phyloP scores from a whole-genome alignment of 768 basidiomycete genomes.

The Auricularia sp. region DNA sequence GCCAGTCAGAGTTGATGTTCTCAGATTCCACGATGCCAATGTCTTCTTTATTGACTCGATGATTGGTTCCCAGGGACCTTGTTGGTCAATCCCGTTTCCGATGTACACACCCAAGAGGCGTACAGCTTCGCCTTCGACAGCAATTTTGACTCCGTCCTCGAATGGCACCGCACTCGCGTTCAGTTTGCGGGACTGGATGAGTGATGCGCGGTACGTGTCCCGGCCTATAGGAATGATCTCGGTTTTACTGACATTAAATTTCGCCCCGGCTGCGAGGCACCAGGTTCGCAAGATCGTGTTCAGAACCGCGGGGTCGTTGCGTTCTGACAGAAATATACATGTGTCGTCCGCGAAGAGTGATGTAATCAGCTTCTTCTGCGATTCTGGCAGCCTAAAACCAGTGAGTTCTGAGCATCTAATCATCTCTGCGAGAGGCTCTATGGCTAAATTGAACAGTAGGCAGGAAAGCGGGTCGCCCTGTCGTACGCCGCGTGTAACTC shows the following conservation, averaged over 20 bases:
- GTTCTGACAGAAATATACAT: slow-evolving; percentile 22
- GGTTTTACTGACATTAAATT: slow-evolving; percentile 34
- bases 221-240: slow-evolving; percentile 26
- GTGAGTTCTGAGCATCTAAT: slow-evolving; percentile 16
- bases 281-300: slow-evolving; percentile 23
- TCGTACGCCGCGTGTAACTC: slow-evolving; percentile 22
- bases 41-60: slow-evolving; percentile 2
- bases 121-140: slow-evolving; percentile 4
- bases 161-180: background rate
- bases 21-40: slow-evolving; percentile 1
- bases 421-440: slow-evolving; percentile 28
- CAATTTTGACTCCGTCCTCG: background rate
- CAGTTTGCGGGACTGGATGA: background rate
- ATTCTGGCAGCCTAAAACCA: slow-evolving; percentile 13
- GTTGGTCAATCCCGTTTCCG: slow-evolving; percentile 6
- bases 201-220: slow-evolving; percentile 9
- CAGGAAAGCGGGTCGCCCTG: slow-evolving; percentile 33
- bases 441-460: slow-evolving; percentile 31
- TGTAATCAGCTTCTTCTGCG: slow-evolving; percentile 1
- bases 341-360: slow-evolving; percentile 33
- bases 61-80: slow-evolving; percentile 3
- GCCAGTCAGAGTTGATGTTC: background rate
- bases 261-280: slow-evolving; percentile 30
- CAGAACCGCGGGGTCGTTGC: slow-evolving; percentile 19
- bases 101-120: slow-evolving; percentile 6